phyloP scores from a whole-genome alignment of 139 green algal genomes.

The Chlamydomonas applanata region DNA sequence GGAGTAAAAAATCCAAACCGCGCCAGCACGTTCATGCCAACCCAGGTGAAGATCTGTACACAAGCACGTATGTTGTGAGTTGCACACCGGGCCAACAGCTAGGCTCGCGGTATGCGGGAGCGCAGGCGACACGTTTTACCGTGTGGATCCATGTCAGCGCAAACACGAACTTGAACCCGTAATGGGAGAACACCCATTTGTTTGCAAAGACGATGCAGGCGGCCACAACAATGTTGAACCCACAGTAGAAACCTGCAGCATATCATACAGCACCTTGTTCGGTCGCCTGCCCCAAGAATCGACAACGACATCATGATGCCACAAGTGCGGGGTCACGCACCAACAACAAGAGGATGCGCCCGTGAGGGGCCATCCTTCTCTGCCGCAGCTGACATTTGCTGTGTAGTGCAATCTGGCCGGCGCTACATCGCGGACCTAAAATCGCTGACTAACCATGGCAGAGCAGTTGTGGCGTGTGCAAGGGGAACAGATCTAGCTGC shows the following conservation, averaged over 20 bases:
- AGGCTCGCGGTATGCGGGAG: background rate
- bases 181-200: constrained; percentile 63
- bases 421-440: no score
- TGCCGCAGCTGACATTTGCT: no score
- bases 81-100: no score
- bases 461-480: no score
- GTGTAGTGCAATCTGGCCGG: no score
- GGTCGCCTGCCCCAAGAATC: no score
- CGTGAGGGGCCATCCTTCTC: constrained; percentile 4
- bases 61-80: background rate
- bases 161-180: constrained; percentile 69
- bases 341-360: background rate
- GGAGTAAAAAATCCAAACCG: constrained; percentile 44
- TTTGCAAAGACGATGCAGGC: constrained; percentile 78
- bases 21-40: constrained; percentile 26
- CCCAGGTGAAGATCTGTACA: constrained; percentile 44
- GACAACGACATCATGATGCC: no score
- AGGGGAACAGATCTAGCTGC: no score
- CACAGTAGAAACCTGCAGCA: constrained; percentile 15
- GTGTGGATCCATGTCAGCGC: constrained; percentile 82
- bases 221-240: constrained; percentile 12
- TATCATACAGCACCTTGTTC: no score
- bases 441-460: no score
- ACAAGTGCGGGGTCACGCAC: no score
- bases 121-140: constrained; percentile 2